Base-by-base conservation (phyloP, 2,329 filamentous ascomycete genomes). In the Trichophyton schoenleinii region DNA sequence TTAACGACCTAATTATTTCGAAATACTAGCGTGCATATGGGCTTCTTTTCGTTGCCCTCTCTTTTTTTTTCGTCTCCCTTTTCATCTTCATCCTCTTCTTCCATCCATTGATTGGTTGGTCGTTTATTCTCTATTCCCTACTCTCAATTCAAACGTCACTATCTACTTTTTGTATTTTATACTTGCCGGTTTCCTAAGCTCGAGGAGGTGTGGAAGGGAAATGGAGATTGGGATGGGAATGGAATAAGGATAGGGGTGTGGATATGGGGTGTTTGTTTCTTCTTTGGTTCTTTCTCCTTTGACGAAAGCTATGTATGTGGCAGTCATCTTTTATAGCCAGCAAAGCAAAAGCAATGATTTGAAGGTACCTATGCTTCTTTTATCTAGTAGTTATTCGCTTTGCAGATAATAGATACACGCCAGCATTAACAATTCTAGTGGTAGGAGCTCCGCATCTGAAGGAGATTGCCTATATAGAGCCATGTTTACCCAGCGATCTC, bases 11-110 rank as follows among this genome's bases (percentile, higher is more conserved):
- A 53, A 53, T 53, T 53, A 15, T 18, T 34, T 53, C 22, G 15
- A 31, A 53, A 53, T 53, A 53, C 49, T 53, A 53, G 49, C 49
- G 49, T 53, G 49, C 49, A 53, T 53, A 53, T 31, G 49, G 49
- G 28, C 13, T 53, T 25, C 22, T 13, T 53, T 18, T 53, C 34
- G 13, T 53, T 31, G 28, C 49, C 22, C 9, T 20, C 9, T 8
- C 11, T 48, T 13, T 48, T 22, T 18, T 2, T 46, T 48, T 31
- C 28, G 6, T 25, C n/a, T 2, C 11, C 20, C 6, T 20, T 48
- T 25, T 48, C 18, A 22, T 28, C 13, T 31, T 31, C 11, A 52
- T 22, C 34, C 11, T 22, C 20, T 13, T 20, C 46, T 20, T 49
- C 22, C 46, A 44, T 53, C 49, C 49, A n/a, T 31, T 34, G 49